These are phyloP conservation scores for Fallopia convolvulus DNA, from an alignment of 148 eudicot species.

Conservation along the genomic window DNA sequence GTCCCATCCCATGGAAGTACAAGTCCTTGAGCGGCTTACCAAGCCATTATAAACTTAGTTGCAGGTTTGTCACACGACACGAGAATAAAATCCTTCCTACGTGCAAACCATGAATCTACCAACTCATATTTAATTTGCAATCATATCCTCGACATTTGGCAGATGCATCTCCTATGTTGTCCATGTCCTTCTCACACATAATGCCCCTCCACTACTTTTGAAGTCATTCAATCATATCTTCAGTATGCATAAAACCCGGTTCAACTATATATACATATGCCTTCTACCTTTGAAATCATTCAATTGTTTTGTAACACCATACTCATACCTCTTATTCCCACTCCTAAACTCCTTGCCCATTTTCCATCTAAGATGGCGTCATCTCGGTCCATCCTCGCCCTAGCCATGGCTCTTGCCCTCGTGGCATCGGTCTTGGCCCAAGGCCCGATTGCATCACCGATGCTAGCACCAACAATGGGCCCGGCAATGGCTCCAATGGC, in stretches of 20 bases:
- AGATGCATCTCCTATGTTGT: not conserved
- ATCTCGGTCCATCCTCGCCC: slow-evolving; percentile 21
- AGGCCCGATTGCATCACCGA: slow-evolving; percentile 11
- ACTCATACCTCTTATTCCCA: not conserved
- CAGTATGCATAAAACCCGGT: not conserved
- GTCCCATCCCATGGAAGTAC: no score
- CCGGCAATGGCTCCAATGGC: not conserved
- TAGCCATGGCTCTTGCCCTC: slow-evolving; percentile 23
- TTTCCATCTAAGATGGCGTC: slow-evolving; percentile 22
- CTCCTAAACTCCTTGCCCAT: not conserved
- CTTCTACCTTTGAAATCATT: not conserved
- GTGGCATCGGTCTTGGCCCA: slow-evolving; percentile 16
- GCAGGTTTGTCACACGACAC: no score
- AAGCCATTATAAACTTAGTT: no score
- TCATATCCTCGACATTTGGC: not conserved
- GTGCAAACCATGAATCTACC: not conserved
- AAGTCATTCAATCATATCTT: no score
- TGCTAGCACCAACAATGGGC: slow-evolving; percentile 16
- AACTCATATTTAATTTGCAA: not conserved
- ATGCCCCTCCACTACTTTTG: not conserved
- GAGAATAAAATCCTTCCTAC: not conserved
- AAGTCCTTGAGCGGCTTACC: no score
- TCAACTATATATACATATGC: no score
- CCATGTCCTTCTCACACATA: not conserved
- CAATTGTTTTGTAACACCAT: not conserved